Evolutionary conservation across 1,284 basidiomycete species (phyloP), one percentile per base, ranked within the genome.

Genomic region (Hemileccinum hortonii): DNA sequence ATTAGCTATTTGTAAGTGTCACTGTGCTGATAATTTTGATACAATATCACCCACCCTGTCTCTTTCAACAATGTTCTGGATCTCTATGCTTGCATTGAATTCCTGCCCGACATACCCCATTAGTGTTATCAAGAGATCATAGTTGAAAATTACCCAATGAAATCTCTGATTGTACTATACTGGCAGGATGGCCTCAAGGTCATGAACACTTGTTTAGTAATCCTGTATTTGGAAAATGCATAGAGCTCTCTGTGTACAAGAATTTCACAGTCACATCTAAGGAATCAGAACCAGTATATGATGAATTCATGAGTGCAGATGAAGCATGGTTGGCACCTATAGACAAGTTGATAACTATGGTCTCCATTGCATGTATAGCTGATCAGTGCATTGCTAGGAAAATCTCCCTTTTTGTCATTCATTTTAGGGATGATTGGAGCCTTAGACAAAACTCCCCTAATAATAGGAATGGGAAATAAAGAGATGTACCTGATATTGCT

Each of bases 401-500:
- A 37, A 14, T 7, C 11, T 37, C 6, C 16, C 36, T 18, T 2
- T n/a, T 18, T 16, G 38, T 14, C 38, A 39, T 7, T 39, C 21
- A 1, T 50, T 16, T 7, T 55, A 16, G 55, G 52, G 4, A n/a
- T 61, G 3, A 50, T 61, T 1, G 21, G 42, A 2, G 53, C 59
- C 0, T 60, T 49, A 0, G 36, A 57, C 21, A 61, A 60, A 8
- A 61, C 46, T 0, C 58, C 46, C 0, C 19, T 60, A 24, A 56
- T 14, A 0, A 35, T 12, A 0, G 22, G 26, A 0, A 14, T 44
- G 0, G 35, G 50, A 0, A 26, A 59, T 7, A 56, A 59, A 11
- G 53, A 60, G 4, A 60, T 60, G 57, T 53, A 61, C 19, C 60
- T 16, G 0, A 5, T 61, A 0, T 24, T 60, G 0, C 39, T 61